phyloP scores from a whole-genome alignment of 129 eudicot genomes.

The Silybum marianum region DNA sequence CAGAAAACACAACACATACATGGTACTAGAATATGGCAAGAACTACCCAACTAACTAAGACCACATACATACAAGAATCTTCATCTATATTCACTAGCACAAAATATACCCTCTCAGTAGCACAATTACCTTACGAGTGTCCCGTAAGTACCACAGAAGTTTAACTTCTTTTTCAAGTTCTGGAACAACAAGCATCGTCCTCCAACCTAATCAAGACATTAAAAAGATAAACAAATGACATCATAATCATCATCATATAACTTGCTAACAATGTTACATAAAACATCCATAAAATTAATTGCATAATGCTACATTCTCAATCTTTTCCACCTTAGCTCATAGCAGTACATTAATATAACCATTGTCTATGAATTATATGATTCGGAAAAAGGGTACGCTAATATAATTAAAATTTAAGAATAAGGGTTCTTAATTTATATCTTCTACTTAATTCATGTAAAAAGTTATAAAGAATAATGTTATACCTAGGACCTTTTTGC shows the following conservation, averaged over 20 bases:
- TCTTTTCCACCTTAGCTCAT: neutral
- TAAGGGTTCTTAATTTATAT: too few species aligned
- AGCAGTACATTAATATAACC: neutral
- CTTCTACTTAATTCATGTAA: too few species aligned
- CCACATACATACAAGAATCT: too few species aligned
- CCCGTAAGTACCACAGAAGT: constrained; percentile 72
- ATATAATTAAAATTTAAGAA: too few species aligned
- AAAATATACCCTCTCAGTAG: neutral
- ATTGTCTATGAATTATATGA: neutral
- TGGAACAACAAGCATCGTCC: constrained; percentile 99
- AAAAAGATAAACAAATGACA: neutral
- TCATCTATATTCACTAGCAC: too few species aligned
- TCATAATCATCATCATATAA: constrained; percentile 1
- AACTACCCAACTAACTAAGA: too few species aligned
- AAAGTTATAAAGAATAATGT: neutral
- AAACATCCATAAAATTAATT: neutral
- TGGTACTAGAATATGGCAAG: too few species aligned
- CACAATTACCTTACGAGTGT: constrained; percentile 74
- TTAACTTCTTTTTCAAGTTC: constrained; percentile 96
- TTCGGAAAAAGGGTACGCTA: too few species aligned
- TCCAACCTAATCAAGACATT: constrained; percentile 66
- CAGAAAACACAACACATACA: too few species aligned
- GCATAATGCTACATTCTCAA: neutral
- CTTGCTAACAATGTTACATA: neutral
- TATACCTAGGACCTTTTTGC: constrained; percentile 92